These are phyloP conservation scores for Penicillium salamii DNA, from an alignment of 495 filamentous ascomycete species.

Conservation along the genomic window DNA sequence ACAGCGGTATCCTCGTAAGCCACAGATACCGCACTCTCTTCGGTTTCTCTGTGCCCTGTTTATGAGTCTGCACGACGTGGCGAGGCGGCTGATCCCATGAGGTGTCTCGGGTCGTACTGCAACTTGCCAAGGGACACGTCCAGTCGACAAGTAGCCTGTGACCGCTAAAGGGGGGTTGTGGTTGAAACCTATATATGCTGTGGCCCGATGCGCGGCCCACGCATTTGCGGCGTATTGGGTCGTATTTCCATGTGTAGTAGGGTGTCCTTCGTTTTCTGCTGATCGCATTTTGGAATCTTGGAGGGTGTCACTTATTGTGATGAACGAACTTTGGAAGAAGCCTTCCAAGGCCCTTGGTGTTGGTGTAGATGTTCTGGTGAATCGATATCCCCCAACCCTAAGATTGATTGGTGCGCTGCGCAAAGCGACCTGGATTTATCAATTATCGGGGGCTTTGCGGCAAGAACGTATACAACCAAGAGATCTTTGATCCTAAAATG, in stretches of 20 bases:
- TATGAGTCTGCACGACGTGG: not conserved
- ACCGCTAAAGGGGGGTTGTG: not conserved
- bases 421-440: too few species aligned
- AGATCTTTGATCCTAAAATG: not conserved
- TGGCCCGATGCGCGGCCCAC: not conserved
- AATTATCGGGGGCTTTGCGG: too few species aligned
- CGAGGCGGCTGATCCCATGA: not conserved
- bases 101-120: slow-evolving; percentile 3
- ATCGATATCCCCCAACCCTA: too few species aligned
- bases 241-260: not conserved
- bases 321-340: too few species aligned
- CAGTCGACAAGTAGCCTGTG: not conserved
- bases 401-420: too few species aligned
- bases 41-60: not conserved
- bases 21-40: too few species aligned
- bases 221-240: not conserved
- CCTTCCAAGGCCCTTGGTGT: too few species aligned
- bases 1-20: too few species aligned
- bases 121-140: not conserved
- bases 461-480: not conserved
- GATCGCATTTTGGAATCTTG: not conserved
- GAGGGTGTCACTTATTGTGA: too few species aligned
- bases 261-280: not conserved
- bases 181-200: not conserved
- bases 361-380: too few species aligned